Evolutionary conservation across 805 yeast species (phyloP), one percentile per base, ranked within the genome.

Genomic region (Torulaspora maleeae): DNA sequence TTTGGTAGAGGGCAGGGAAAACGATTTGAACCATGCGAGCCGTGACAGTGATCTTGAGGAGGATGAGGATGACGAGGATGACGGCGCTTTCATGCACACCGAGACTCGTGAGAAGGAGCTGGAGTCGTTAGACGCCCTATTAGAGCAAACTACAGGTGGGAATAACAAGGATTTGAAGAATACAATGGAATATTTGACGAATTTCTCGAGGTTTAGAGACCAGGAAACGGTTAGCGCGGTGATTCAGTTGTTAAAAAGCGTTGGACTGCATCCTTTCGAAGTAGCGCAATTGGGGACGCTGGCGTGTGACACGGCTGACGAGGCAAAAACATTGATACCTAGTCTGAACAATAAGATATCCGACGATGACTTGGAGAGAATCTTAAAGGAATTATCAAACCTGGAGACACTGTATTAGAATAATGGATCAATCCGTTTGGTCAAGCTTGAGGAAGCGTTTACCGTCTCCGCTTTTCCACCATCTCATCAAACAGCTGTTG

Each of bases 251-350:
- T 73, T 93, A 60, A 82, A 79, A 50, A 71, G 82, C 22, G 79
- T 83, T 39, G 82, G 80, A 22, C 68, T 93, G 57, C 99, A 93
- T 71, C 98, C 99, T 1, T 93, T 93, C 65, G 99, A 93, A 69
- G 73, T 87, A 44, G 95, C 98, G 1, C 98, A 93, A 67, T 45
- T 73, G 47, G 91, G 95, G 0, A 86, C 95, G 3, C 74, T 91
- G 50, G 85, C 93, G 25, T 90, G 97, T 68, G 99, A 91, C 61
- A 97, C 91, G 51, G 89, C 95, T 5, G 99, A 86, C 61, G 99
- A 93, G 71, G 98, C 98, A 29, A 87, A 87, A 68, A 86, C 96
- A 13, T 74, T 93, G 59, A 83, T 93, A 47, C 97, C 99, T 38
- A 85, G 95, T 66, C 74, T 93, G 60, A 76, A 78, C 19, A 79